These are phyloP conservation scores for Phylloporus scabripes DNA, from an alignment of 768 basidiomycete species.

Conservation along the genomic window DNA sequence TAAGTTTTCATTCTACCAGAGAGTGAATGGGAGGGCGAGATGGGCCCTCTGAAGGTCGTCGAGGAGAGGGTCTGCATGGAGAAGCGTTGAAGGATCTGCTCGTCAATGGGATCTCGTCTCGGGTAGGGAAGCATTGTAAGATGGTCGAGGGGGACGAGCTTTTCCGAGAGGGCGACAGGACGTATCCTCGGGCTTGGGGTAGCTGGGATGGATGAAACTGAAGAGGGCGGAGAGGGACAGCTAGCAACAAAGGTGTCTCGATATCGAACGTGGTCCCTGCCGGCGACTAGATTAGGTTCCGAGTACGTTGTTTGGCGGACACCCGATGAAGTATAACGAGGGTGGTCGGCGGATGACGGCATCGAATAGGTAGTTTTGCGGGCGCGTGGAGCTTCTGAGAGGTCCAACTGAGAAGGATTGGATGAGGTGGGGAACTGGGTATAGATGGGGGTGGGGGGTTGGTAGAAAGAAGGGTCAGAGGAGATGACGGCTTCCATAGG, in stretches of 20 bases:
- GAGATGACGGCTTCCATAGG: conserved; percentile 28
- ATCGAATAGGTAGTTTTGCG: conserved; percentile 29
- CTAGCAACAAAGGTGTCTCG: conserved; percentile 20
- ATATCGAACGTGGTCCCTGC: conserved; percentile 17
- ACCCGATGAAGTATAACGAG: conserved; percentile 12
- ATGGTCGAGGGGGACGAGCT: conserved; percentile 59
- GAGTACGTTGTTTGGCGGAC: conserved; percentile 31
- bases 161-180: conserved; percentile 22
- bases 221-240: conserved; percentile 32
- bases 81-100: conserved; percentile 58
- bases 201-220: conserved; percentile 36
- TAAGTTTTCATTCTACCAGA: conserved; percentile 25
- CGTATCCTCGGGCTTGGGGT: conserved; percentile 31
- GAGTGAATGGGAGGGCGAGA: conserved; percentile 17
- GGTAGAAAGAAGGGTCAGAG: conserved; percentile 20
- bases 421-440: conserved; percentile 32
- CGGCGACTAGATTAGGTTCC: conserved; percentile 24
- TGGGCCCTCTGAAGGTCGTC: conserved; percentile 14
- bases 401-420: conserved; percentile 24
- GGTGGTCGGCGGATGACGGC: conserved; percentile 26
- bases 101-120: conserved; percentile 58
- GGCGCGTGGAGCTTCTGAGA: conserved; percentile 14
- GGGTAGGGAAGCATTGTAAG: conserved; percentile 52
- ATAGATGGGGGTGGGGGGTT: conserved; percentile 21
- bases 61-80: conserved; percentile 28